Conservation (phyloP, 768 basidiomycete species). For the Hydnomerulius pinastri region DNA sequence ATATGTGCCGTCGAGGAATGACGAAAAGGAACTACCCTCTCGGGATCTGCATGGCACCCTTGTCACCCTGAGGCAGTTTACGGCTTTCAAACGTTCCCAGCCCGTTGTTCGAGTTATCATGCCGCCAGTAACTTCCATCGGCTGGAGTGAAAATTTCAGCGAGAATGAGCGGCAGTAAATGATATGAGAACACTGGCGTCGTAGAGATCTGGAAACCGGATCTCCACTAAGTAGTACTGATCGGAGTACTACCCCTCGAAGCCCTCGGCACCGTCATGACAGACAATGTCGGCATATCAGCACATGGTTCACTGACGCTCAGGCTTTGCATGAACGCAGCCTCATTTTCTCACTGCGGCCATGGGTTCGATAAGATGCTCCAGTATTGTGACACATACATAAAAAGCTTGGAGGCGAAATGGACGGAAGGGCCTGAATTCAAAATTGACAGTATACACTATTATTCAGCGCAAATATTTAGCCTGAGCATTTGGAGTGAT, state of each 20-base stretch:
- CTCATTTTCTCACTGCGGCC: not conserved
- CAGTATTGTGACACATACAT: not conserved
- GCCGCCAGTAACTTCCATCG: not conserved
- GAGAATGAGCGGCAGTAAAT: not conserved
- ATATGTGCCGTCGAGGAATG: conserved; percentile 16
- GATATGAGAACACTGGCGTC: not conserved
- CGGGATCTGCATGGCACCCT: conserved; percentile 2
- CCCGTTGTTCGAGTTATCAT: not conserved
- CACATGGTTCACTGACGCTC: conserved; percentile 4
- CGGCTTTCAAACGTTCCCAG: not conserved
- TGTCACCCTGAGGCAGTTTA: not conserved
- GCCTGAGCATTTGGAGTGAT: conserved; percentile 7
- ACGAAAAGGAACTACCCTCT: not conserved
- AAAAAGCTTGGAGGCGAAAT: not conserved
- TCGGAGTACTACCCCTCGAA: conserved; percentile 18
- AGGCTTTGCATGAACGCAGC: not conserved
- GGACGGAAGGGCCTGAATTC: not conserved
- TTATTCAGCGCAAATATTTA: conserved; percentile 31
- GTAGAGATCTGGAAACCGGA: conserved; percentile 27
- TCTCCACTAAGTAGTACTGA: conserved; percentile 32
- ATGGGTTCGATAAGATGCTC: conserved; percentile 1
- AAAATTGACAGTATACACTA: no score
- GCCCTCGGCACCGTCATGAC: conserved; percentile 27
- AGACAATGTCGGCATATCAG: not conserved
- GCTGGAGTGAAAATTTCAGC: conserved; percentile 1